Evolutionary conservation across 768 basidiomycete species (phyloP).

Genomic region (Cyathus striatus): DNA sequence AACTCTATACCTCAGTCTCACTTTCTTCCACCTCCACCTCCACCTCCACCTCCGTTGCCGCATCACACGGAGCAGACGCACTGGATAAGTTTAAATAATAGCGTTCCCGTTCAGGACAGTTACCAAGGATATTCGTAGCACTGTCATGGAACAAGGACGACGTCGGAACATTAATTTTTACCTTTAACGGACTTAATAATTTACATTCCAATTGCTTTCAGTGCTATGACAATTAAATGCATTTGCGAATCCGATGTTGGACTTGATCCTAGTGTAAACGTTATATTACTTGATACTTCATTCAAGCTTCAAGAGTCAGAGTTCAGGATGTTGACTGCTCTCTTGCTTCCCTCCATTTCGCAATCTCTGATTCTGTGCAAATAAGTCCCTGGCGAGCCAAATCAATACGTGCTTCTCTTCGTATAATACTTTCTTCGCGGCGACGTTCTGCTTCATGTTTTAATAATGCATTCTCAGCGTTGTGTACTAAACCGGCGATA

Average conservation of each 20-base stretch:
- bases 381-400: conserved; percentile 71
- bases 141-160: too few relatives aligned
- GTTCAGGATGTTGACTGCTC: conserved; percentile 15
- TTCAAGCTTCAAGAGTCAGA: not conserved
- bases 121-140: too few relatives aligned
- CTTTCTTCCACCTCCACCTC: conserved; percentile 15
- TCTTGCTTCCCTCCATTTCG: conserved; percentile 61
- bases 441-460: conserved; percentile 65
- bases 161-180: too few relatives aligned
- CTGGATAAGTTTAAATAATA: conserved; percentile 2
- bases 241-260: too few relatives aligned
- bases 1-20: conserved; percentile 20
- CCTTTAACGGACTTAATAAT: too few relatives aligned
- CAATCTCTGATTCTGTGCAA: conserved; percentile 79
- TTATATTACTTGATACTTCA: too few relatives aligned
- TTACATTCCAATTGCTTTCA: too few relatives aligned
- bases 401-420: conserved; percentile 70
- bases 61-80: conserved; percentile 3
- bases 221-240: too few relatives aligned
- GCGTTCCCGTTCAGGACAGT: too few relatives aligned
- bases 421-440: conserved; percentile 60
- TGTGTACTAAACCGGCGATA: conserved; percentile 66
- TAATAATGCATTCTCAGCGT: conserved; percentile 72
- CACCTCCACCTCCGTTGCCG: too few relatives aligned
- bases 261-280: too few relatives aligned